phyloP scores from a whole-genome alignment of 2,329 filamentous ascomycete species.

The Aspergillus viridinutans region DNA sequence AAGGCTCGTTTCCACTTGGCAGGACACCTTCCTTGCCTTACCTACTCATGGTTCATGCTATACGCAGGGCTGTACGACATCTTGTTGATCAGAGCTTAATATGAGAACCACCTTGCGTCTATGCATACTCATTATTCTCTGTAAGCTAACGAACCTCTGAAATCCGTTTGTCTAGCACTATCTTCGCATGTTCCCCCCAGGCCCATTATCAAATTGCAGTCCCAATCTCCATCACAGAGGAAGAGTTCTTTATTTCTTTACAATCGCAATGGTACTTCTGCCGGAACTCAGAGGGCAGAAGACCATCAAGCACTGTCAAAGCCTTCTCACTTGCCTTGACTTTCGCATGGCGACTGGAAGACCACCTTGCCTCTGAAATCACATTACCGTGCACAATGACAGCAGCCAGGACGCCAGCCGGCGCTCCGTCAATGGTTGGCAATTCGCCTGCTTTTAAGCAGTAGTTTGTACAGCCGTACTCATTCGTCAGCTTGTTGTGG shows the following conservation, averaged over 20 bases:
- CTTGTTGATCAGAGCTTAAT: not conserved
- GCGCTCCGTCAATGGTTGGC: conserved; percentile 42
- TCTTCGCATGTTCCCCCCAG: not conserved
- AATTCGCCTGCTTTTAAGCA: conserved; percentile 46
- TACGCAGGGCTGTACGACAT: not conserved
- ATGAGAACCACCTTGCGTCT: not conserved
- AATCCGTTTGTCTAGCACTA: not conserved
- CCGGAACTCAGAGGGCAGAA: conserved; percentile 57
- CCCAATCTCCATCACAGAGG: conserved; percentile 18
- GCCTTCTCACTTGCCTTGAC: conserved; percentile 46
- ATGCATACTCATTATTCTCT: not conserved
- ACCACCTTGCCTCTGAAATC: conserved; percentile 57
- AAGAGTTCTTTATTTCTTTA: conserved; percentile 13
- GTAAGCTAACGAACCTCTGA: not conserved
- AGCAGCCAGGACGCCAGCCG: conserved; percentile 58
- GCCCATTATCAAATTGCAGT: conserved; percentile 26
- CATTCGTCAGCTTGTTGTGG: conserved; percentile 57
- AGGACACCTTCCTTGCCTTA: no score
- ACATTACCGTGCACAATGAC: conserved; percentile 72
- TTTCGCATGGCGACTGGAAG: conserved; percentile 70
- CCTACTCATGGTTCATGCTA: no score
- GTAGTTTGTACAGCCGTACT: conserved; percentile 63
- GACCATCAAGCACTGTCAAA: conserved; percentile 42
- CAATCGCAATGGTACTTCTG: conserved; percentile 63
- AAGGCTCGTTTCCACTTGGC: not conserved